Percentiles rank a stretch among this genome's conserved stretches.
Evolutionary conservation across 1,284 basidiomycete genomes (phyloP).

Genomic region (Cutaneotrichosporon spelunceum): DNA sequence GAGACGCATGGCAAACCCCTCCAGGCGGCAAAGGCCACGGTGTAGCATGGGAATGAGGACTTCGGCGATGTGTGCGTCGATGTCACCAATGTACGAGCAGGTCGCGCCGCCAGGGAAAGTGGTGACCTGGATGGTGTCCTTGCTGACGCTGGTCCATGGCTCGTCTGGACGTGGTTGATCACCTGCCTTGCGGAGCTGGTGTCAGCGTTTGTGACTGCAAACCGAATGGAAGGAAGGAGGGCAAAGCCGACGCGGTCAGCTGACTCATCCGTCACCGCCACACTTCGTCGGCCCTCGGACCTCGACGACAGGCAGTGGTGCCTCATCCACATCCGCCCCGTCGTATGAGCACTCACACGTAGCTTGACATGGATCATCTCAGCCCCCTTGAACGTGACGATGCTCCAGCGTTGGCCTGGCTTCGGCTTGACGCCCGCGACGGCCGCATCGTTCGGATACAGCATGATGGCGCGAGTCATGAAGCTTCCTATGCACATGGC

Average conservation of each 20-base stretch:
- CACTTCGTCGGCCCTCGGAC: neutral
- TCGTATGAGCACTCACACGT: constrained; percentile 46
- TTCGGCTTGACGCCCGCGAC: constrained; percentile 51
- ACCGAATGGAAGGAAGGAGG: neutral
- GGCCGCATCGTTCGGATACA: constrained; percentile 77
- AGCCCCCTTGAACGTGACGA: constrained; percentile 48
- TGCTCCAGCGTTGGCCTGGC: constrained; percentile 26
- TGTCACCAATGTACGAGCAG: constrained; percentile 65
- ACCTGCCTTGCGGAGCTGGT: constrained; percentile 34
- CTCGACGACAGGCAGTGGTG: neutral
- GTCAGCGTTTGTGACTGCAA: constrained; percentile 10
- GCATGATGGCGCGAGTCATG: constrained; percentile 71
- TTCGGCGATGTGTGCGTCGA: constrained; percentile 76
- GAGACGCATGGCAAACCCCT: constrained; percentile 58
- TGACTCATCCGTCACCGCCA: neutral
- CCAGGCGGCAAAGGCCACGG: constrained; percentile 76
- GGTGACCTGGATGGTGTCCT: constrained; percentile 74
- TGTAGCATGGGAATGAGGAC: constrained; percentile 73
- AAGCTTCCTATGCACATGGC: constrained; percentile 81
- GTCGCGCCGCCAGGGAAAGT: constrained; percentile 48
- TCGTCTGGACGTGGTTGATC: constrained; percentile 58
- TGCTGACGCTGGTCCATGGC: constrained; percentile 54
- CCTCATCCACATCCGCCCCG: neutral
- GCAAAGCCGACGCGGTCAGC: neutral
- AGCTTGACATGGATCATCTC: constrained; percentile 77